Base-by-base conservation (phyloP, 441 rosid genomes). In the Pelargonium fulgidum region DNA sequence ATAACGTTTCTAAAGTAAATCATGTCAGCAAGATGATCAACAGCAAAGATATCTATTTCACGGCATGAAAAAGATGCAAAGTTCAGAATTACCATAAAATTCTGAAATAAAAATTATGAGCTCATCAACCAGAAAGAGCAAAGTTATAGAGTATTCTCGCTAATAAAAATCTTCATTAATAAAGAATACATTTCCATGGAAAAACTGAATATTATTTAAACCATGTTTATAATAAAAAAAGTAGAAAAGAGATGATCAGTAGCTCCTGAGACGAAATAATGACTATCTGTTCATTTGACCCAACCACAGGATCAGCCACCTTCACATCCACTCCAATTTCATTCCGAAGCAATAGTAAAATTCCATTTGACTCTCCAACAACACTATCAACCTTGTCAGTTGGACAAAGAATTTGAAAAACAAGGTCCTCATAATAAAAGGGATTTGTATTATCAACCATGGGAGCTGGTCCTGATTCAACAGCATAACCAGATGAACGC, bases 251-350 rank as follows among this genome's bases (percentile, higher is more conserved):
- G 48, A 73, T 54, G 22, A 20, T 12, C 62, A 26, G 65, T 79
- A 94, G 97, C 99, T 94, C 99, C 63, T 89, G 94, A 1, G 99
- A 94, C 71, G 90, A 89, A 73, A 94, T 76, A 67, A 80, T 85
- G 61, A 94, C 82, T 6, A 94, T 86, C 82, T 87, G 97, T 72
- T 94, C 98, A 73, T 90, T 92, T 54, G 94, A 90, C 45, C 96
- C 99, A 67, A 84, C 78, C 69, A 90, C 83, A 17, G 89, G 94
- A 72, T 88, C 94, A 69, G 85, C 74, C 70, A 94, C 83, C 76
- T 79, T 87, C 39, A 92, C 83, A 74, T 92, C 98, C 70, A 94
- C 99, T 36, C 98, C 98, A 67, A 94, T 78, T 73, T 90, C 96
- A 76, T 92, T 87, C 67, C 85, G 90, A 72, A 94, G 98, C 82